Evolutionary conservation across 345 rosid genomes (phyloP), one percentile per base, ranked within the genome.

Genomic region (Raphanus raphanistrum): DNA sequence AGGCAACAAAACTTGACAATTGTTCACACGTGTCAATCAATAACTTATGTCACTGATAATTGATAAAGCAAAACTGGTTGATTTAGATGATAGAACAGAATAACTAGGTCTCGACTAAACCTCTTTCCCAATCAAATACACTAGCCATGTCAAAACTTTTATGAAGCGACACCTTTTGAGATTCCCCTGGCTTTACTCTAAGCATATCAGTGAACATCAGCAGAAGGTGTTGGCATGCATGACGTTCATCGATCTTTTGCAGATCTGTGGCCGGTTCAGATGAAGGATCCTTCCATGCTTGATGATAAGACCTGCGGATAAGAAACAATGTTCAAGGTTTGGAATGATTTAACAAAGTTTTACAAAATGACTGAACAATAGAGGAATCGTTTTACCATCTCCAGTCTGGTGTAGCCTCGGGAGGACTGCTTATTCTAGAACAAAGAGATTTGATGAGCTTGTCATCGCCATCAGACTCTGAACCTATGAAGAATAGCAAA

Each of bases 341-440:
- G 48, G 61, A 61, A 35, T 38, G 25, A 52, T 62, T 62, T n/a
- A 68, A 65, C 38, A 66, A 79, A 61, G 66, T 50, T 28, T 36
- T 36, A 27, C 11, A 73, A 68, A 29, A 17, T 68, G 66, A 68
- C 16, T 27, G 36, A 54, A 63, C 31, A 54, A 63, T 12, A 64
- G 72, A 63, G 6, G 36, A 48, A 57, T 69, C 25, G 3, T 45
- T 35, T 63, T 92, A 92, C 98, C 98, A 92, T 90, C 92, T 90
- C 98, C 97, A 92, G 68, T 79, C 74, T 28, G 92, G 90, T 80
- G 82, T 80, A 2, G 86, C 89, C 84, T 94, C 98, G 29, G 89
- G 66, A 33, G 98, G 95, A 68, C 82, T 79, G 60, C 83, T 65
- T 29, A 94, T 84, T 82, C 71, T 87, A 4, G 87, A 81, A 55